Conservation (phyloP, 2,329 filamentous ascomycete genomes). For the Apiospora marii region DNA sequence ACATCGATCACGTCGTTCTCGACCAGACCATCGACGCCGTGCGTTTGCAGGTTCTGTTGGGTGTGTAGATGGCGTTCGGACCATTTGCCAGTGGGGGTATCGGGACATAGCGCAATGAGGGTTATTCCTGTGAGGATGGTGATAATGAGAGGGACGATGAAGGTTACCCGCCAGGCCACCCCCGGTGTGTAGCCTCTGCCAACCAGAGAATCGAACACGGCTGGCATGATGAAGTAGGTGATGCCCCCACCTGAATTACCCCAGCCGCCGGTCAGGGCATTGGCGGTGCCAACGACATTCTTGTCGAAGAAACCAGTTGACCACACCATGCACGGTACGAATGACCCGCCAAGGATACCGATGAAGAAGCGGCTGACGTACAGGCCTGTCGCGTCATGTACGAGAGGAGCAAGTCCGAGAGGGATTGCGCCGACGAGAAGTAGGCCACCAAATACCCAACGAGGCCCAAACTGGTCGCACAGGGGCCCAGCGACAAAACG, state of each 20-base stretch:
- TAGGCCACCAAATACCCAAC: constrained; percentile 78
- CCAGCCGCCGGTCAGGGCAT: constrained; percentile 83
- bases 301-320: constrained; percentile 93
- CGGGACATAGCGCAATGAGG: constrained; percentile 78
- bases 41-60: constrained; percentile 58
- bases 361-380: constrained; percentile 81
- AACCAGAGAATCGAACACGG: constrained; percentile 81
- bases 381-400: constrained; percentile 72
- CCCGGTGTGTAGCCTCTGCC: constrained; percentile 67
- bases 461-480: constrained; percentile 86
- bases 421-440: constrained; percentile 83
- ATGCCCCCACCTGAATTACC: constrained; percentile 90
- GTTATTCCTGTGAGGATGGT: constrained; percentile 71
- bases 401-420: constrained; percentile 81
- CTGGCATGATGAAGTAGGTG: constrained; percentile 94
- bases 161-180: constrained; percentile 83
- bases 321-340: constrained; percentile 92
- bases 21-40: constrained; percentile 44
- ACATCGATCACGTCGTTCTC: constrained; percentile 57
- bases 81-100: constrained; percentile 87
- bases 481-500: constrained; percentile 80
- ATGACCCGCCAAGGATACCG: constrained; percentile 78
- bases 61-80: constrained; percentile 70
- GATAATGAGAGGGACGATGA: constrained; percentile 83
- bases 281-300: constrained; percentile 88